Base-by-base conservation (phyloP, 1,284 basidiomycete genomes). In the Ceratobasidium sp. region DNA sequence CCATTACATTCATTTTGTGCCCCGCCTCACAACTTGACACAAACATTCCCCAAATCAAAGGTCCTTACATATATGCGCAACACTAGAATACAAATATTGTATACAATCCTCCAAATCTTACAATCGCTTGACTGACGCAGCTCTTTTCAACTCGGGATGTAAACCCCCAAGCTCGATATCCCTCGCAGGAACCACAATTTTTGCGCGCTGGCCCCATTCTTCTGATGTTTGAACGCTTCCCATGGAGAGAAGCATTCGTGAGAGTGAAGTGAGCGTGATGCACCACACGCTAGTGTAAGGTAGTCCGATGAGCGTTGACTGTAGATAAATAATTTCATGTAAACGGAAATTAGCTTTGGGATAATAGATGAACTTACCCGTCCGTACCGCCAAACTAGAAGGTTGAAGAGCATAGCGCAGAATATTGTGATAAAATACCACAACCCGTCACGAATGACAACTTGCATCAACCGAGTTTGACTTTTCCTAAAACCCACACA, bases 141-240 rank as follows among this genome's bases (percentile, higher is more conserved):
- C 7, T 19, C 54, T 16, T 24, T 56, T 31, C 9, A 56, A n/a
- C 9, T 34, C 54, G 8, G 29, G 54, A 24, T 6, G 4, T 13
- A 56, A 31, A 56, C 54, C 31, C 1, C 29, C 31, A 9, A 56
- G 16, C 54, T 56, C 54, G 16, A 56, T 19, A 24, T 31, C 54
- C 29, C 14, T 34, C 11, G 54, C 9, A 46, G 66, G 66, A 2
- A 69, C 48, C n/a, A 8, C 11, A 24, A 69, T 69, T 46, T 69
- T 69, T 9, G 48, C 66, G n/a, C 53, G 66, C 24, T 69, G 66
- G 13, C 66, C 66, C 66, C 66, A 69, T 16, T 69, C 66, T 31
- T 58, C 66, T 14, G 66, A 39, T n/a, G 49, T 53, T 48, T 69
- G 66, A 11, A 69, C 66, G 24, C 53, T 41, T 7, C 53, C 37